Base-by-base conservation (phyloP, 352 stramenopile species). In the Globisporangium radiosum region DNA sequence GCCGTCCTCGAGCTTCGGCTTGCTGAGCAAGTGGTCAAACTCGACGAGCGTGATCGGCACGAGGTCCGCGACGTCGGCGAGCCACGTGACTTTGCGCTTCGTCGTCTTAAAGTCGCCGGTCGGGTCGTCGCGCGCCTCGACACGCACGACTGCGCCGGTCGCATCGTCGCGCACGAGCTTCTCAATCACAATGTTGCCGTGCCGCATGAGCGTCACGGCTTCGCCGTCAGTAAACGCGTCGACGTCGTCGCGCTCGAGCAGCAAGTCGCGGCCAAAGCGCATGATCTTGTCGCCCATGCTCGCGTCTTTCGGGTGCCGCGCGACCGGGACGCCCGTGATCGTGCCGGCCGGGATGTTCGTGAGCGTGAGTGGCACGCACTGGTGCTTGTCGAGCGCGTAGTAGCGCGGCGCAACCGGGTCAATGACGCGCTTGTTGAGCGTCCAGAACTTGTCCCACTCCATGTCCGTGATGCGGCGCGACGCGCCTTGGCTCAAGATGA, bases 371-470 rank as follows among this genome's bases (percentile, higher is more conserved):
- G 70, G 76, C 37, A 97, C 94, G 39, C 90, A 82, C 40, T 90
- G 82, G 15, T 79, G 71, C 56, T 91, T 87, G 66, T 97, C 92
- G 55, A 99, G 79, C 10, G 94, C 97, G 78, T 99, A 99, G 85
- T 98, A 99, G 50, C 97, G 90, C 58, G 87, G 92, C 2, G 96
- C 91, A 14, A 76, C 88, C 11, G 92, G 92, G 76, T 99, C 97
- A 59, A 99, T 87, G 62, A 98, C 88, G 58, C 97, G 96, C 84
- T 99, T 99, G 88, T 99, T 99, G 60, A 98, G 84, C 11, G 92
- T 97, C 97, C 97, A 99, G 67, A 99, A 99, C 72, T 98, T 99
- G 81, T 98, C 95, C 97, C 97, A 99, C 62, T 99, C 97, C 97
- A 99, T 99, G 66, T 98, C 97, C 36, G 97, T 97, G 61, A 99